Conservation (phyloP, 2,329 filamentous ascomycete species). For the Leptosphaerulina australis region DNA sequence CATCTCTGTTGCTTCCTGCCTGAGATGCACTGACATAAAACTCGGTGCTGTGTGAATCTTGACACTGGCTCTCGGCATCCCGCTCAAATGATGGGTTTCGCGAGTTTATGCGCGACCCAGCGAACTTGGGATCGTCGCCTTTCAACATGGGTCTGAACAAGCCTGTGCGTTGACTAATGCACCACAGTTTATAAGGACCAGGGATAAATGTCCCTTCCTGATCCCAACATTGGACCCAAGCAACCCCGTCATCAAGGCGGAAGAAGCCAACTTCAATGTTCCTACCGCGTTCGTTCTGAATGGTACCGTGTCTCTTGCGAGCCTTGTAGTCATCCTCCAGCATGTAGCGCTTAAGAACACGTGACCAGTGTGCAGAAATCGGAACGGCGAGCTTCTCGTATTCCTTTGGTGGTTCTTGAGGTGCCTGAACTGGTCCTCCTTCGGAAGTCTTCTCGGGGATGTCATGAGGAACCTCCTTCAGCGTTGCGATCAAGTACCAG, state of each 20-base stretch:
- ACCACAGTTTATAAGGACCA: constrained; percentile 58
- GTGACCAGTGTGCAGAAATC: constrained; percentile 54
- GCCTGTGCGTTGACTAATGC: constrained; percentile 50
- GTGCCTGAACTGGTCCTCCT: constrained; percentile 21
- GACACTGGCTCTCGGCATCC: constrained; percentile 28
- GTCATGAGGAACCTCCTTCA: constrained; percentile 43
- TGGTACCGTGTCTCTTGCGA: constrained; percentile 53
- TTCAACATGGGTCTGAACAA: constrained; percentile 49
- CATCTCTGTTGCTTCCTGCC: constrained; percentile 34
- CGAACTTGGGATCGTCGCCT: constrained; percentile 47
- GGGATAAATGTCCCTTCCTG: constrained; percentile 57
- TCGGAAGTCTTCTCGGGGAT: constrained; percentile 24
- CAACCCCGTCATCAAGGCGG: constrained; percentile 55
- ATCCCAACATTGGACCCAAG: constrained; percentile 60
- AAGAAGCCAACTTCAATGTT: constrained; percentile 55
- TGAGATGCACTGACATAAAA: constrained; percentile 25
- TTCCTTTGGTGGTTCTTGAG: constrained; percentile 19
- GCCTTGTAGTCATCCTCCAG: constrained; percentile 56
- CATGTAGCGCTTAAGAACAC: constrained; percentile 57
- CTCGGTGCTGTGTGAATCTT: constrained; percentile 41
- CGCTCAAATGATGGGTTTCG: constrained; percentile 33
- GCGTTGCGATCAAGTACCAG: constrained; percentile 56
- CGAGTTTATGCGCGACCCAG: constrained; percentile 30
- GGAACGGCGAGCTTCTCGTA: constrained; percentile 42
- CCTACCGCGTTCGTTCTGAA: constrained; percentile 49